Percentiles rank a stretch among this genome's conserved stretches.
phyloP scores from a whole-genome alignment of 352 stramenopile species.

The Globisporangium cystogenes region DNA sequence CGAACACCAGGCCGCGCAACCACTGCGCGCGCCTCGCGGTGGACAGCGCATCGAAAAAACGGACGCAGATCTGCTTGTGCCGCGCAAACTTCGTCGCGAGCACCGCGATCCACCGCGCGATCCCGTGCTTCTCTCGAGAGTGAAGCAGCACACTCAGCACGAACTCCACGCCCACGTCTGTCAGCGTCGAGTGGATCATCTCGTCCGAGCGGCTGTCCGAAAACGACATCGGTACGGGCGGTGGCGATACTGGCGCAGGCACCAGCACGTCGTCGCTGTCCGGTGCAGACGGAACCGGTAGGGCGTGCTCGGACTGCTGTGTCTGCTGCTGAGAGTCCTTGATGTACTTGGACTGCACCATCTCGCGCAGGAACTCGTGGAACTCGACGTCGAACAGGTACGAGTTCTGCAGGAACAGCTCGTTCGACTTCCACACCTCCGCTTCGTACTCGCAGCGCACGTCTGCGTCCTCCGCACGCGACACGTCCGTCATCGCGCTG shows the following conservation, averaged over 20 bases:
- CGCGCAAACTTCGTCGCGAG: constrained; percentile 67
- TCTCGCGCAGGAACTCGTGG: constrained; percentile 91
- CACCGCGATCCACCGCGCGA: constrained; percentile 78
- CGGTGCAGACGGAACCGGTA: constrained; percentile 5
- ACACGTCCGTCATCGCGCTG: constrained; percentile 17
- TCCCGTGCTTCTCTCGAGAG: constrained; percentile 82
- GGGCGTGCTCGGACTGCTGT: not conserved
- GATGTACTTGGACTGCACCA: constrained; percentile 82
- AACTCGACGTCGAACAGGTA: constrained; percentile 96
- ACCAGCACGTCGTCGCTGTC: constrained; percentile 7
- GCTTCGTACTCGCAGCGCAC: constrained; percentile 77
- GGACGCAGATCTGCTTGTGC: constrained; percentile 60
- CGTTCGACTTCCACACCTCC: constrained; percentile 93
- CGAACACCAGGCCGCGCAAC: constrained; percentile 69
- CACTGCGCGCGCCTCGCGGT: constrained; percentile 51
- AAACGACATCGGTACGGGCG: constrained; percentile 19
- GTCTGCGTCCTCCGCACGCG: constrained; percentile 13
- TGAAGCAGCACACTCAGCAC: constrained; percentile 87
- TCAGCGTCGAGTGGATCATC: constrained; percentile 59
- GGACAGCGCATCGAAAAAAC: constrained; percentile 61
- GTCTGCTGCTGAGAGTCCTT: constrained; percentile 25
- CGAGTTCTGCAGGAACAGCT: constrained; percentile 92
- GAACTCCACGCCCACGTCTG: constrained; percentile 82
- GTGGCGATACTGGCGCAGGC: not conserved
- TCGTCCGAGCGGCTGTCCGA: constrained; percentile 28